phyloP scores from a whole-genome alignment of 768 basidiomycete species.

The Tylopilus plumbeoviolaceoides region DNA sequence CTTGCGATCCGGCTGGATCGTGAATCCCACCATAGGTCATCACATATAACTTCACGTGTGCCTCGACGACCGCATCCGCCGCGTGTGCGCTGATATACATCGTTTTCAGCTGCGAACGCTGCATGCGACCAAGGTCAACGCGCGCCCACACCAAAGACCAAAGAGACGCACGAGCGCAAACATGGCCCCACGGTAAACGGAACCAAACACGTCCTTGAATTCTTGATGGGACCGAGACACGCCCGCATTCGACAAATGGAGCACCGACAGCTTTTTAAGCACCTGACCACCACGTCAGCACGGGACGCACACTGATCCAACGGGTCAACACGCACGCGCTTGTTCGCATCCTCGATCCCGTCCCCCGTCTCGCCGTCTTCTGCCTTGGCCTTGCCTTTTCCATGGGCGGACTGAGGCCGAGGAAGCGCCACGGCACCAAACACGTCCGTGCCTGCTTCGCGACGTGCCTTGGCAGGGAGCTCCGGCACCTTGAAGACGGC shows the following conservation, averaged over 20 bases:
- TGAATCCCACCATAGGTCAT: not conserved
- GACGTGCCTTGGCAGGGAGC: constrained; percentile 32
- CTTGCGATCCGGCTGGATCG: not conserved
- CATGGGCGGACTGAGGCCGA: constrained; percentile 13
- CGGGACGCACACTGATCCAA: no score
- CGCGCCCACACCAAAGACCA: not conserved
- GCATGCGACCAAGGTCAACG: not conserved
- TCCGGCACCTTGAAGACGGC: constrained; percentile 46
- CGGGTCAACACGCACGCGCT: constrained; percentile 42
- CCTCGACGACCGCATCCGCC: constrained; percentile 33
- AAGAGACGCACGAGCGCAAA: constrained; percentile 38
- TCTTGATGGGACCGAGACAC: constrained; percentile 35
- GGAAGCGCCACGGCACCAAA: constrained; percentile 26
- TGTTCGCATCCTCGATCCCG: constrained; percentile 55
- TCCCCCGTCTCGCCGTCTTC: constrained; percentile 17
- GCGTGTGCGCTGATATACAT: constrained; percentile 20
- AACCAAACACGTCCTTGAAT: constrained; percentile 39
- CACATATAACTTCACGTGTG: constrained; percentile 37
- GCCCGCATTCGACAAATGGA: constrained; percentile 29
- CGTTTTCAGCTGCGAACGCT: constrained; percentile 31
- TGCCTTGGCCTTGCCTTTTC: constrained; percentile 38
- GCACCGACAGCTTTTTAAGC: constrained; percentile 38
- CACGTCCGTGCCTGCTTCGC: constrained; percentile 26
- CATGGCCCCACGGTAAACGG: constrained; percentile 36
- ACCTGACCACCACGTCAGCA: constrained; percentile 19